Base-by-base conservation (phyloP, 2,329 filamentous ascomycete species). In the Madurella mycetomatis region DNA sequence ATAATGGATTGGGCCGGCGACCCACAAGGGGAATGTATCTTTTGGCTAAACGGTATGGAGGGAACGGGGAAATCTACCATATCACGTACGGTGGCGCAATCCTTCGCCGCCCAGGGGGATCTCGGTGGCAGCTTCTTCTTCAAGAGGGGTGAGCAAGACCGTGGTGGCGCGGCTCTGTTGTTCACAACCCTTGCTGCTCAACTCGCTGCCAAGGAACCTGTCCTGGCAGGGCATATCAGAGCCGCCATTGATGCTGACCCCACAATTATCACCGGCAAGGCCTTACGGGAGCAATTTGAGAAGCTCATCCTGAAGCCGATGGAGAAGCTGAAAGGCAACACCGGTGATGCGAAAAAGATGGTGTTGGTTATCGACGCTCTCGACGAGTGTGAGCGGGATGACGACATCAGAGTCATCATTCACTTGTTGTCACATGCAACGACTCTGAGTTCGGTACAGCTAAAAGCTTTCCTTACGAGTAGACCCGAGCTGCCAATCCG, bases 31-130 rank as follows among this genome's bases (percentile, higher is more conserved):
- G 53, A 68, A 31, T n/a, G 57, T 12, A 64, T 73, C 2, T 71
- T 71, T 51, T 73, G 67, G 70, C 62, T 74, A 1, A 67, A 67
- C 9, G 71, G 70, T 2, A 70, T 71, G 65, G 71, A 69, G 1
- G 71, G 71, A 1, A 73, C 69, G 0, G 70, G 71, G 1, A 74
- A 74, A 49, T 74, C 71, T 0, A 74, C 70, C 5, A 69, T 74
- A 4, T 66, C 69, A 5, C 69, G 65, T 0, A 71, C 69, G 0
- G 30, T 72, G 2, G 68, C 69, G 17, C 32, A 48, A 2, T 47
- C 39, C 16, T 60, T 58, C 43, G 50, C 54, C 9, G 30, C 54
- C 5, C 16, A 47, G 3, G 45, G 47, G 5, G 1, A 55, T 11
- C n/a, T n/a, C n/a, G n/a, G n/a, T n/a, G n/a, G n/a, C n/a, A n/a